Conservation (phyloP, 192 early-diverging fungal species). For the Coemansia sp. region DNA sequence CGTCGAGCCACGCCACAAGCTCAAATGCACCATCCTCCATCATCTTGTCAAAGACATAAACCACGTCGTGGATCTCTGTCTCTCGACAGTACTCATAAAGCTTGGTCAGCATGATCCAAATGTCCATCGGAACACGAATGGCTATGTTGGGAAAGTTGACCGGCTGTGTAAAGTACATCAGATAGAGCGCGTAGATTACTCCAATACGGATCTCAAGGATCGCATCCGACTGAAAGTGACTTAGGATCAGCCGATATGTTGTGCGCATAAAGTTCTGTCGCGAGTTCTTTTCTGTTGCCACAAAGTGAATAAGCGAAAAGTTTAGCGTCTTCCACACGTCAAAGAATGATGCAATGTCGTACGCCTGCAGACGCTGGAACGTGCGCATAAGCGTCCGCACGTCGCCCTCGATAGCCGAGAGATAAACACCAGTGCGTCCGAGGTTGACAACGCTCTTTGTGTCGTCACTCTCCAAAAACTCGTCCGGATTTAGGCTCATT, state of each 20-base stretch:
- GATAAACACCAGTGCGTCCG: conserved; percentile 49
- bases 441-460: conserved; percentile 47
- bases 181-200: conserved; percentile 55
- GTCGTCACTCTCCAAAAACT: conserved; percentile 36
- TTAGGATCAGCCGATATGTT: conserved; percentile 48
- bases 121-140: conserved; percentile 53
- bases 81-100: conserved; percentile 52
- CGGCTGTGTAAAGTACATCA: conserved; percentile 59
- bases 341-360: conserved; percentile 50
- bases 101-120: conserved; percentile 39
- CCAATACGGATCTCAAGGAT: conserved; percentile 52
- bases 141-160: conserved; percentile 51
- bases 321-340: conserved; percentile 55
- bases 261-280: conserved; percentile 57
- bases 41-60: conserved; percentile 50
- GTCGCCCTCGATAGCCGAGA: conserved; percentile 49
- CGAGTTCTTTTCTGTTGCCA: conserved; percentile 56
- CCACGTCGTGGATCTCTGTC: conserved; percentile 43
- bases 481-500: conserved; percentile 11
- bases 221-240: conserved; percentile 37
- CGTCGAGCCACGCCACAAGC: conserved; percentile 52
- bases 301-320: conserved; percentile 60
- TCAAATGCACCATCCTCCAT: conserved; percentile 48
- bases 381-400: conserved; percentile 50
- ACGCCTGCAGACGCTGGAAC: conserved; percentile 48